Percentiles rank a stretch among this genome's conserved stretches.
These are phyloP conservation scores for Cyphellophora europaea DNA, from an alignment of 2,329 filamentous ascomycete genomes.

Conservation along the genomic window DNA sequence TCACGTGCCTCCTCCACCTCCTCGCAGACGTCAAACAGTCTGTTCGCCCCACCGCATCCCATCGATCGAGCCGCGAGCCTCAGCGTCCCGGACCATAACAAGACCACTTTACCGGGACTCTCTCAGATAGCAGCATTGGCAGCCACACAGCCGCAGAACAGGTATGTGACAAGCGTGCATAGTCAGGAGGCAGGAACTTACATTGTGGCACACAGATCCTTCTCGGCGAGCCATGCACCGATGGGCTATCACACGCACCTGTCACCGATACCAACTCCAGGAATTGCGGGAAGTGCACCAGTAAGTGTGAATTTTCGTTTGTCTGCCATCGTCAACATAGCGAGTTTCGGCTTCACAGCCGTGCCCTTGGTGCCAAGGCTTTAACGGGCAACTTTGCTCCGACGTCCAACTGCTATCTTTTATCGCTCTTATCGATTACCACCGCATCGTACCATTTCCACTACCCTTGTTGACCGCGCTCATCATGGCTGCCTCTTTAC, in stretches of 20 bases:
- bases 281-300: constrained; percentile 23
- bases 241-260: constrained; percentile 34
- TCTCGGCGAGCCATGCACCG: constrained; percentile 54
- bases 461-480: neutral
- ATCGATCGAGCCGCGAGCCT: constrained; percentile 29
- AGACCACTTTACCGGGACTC: constrained; percentile 42
- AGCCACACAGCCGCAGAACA: constrained; percentile 40
- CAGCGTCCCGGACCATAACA: constrained; percentile 22
- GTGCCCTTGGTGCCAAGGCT: too few relatives aligned
- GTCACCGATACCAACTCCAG: constrained; percentile 16
- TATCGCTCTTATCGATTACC: too few relatives aligned
- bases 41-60: constrained; percentile 25
- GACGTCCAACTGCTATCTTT: too few relatives aligned
- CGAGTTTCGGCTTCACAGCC: too few relatives aligned
- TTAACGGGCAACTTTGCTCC: too few relatives aligned
- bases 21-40: constrained; percentile 33
- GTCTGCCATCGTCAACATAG: constrained; percentile 3
- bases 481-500: constrained; percentile 33
- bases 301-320: constrained; percentile 25
- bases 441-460: neutral
- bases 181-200: constrained; percentile 11
- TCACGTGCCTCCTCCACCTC: constrained; percentile 45
- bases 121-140: constrained; percentile 52
- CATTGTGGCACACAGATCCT: constrained; percentile 25
- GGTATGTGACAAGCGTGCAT: constrained; percentile 31